These are phyloP conservation scores for Lomentospora prolificans DNA, from an alignment of 2,329 filamentous ascomycete species.

Conservation along the genomic window DNA sequence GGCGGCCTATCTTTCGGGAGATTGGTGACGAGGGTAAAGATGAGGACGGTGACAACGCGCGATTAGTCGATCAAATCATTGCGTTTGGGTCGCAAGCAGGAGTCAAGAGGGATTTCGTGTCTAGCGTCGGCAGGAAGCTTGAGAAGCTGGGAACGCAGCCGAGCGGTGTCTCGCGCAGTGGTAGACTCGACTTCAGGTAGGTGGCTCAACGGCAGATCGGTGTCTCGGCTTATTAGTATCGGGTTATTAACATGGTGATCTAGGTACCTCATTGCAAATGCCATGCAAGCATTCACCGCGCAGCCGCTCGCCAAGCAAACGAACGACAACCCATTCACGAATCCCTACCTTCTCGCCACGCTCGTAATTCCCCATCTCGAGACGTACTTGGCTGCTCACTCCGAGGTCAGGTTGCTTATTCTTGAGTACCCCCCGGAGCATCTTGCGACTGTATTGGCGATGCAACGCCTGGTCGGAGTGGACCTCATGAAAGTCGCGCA, in stretches of 20 bases:
- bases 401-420: slow-evolving; percentile 44
- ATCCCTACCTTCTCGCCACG: slow-evolving; percentile 44
- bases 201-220: slow-evolving; percentile 12
- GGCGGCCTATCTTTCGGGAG: slow-evolving; percentile 41
- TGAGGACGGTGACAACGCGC: neutral
- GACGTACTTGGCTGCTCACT: slow-evolving; percentile 44
- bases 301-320: slow-evolving; percentile 40
- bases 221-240: too few relatives aligned
- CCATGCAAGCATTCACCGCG: slow-evolving; percentile 47
- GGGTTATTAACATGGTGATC: slow-evolving; percentile 5
- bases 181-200: slow-evolving; percentile 49
- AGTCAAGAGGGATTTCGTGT: slow-evolving; percentile 39
- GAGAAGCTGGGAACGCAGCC: slow-evolving; percentile 44
- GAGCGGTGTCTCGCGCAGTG: slow-evolving; percentile 39
- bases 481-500: slow-evolving; percentile 50
- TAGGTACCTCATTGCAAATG: slow-evolving; percentile 51
- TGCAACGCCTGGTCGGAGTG: slow-evolving; percentile 47
- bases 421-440: slow-evolving; percentile 50
- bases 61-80: slow-evolving; percentile 46
- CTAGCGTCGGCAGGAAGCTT: slow-evolving; percentile 38
- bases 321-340: slow-evolving; percentile 43
- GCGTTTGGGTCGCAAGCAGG: slow-evolving; percentile 48
- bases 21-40: slow-evolving; percentile 21
- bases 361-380: slow-evolving; percentile 52
- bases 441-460: slow-evolving; percentile 43